Base-by-base conservation (phyloP, 306 rosid genomes). In the Ammopiptanthus mongolicus region DNA sequence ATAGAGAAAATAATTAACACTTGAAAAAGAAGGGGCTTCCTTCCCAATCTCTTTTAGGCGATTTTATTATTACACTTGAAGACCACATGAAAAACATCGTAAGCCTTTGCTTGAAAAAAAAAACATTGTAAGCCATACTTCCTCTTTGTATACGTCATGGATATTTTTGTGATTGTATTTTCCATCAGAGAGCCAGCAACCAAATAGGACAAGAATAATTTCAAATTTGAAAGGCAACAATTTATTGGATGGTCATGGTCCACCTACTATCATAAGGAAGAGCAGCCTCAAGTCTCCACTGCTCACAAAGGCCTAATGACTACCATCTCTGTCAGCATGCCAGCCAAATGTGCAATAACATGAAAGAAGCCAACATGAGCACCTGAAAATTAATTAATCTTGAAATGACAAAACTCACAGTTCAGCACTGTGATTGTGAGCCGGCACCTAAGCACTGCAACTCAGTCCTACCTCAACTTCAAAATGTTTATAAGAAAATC, bases 371-470 rank as follows among this genome's bases (percentile, higher is more conserved):
- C 52, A 68, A 69, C 73, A 66, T 12, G 18, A 80, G 37, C 34
- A 68, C 29, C 52, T 37, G 42, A 60, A 68, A 68, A 39, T 23
- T 31, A 14, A 31, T 37, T 37, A 60, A 73, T 53, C 23, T 28
- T 60, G 18, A 36, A 48, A 48, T 18, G 80, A 60, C 71, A 67
- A 80, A 80, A 59, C 66, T 57, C 80, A 58, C 62, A 74, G 71
- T 58, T 47, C 15, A 58, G 23, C 28, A 47, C 80, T 56, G 69
- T 44, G 63, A 77, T 57, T 18, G 74, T 57, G 63, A 65, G 4
- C 22, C 42, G 42, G 74, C 23, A 73, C 33, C 61, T 65, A 73
- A 79, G 14, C 62, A 34, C 71, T 66, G 72, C 46, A 59, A 37
- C 59, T 50, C 8, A 50, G 60, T 80, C 66, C 76, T 50, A 67